These are phyloP conservation scores for Protomyces inouyei DNA, from an alignment of 1,139 yeast genomes.

Conservation along the genomic window DNA sequence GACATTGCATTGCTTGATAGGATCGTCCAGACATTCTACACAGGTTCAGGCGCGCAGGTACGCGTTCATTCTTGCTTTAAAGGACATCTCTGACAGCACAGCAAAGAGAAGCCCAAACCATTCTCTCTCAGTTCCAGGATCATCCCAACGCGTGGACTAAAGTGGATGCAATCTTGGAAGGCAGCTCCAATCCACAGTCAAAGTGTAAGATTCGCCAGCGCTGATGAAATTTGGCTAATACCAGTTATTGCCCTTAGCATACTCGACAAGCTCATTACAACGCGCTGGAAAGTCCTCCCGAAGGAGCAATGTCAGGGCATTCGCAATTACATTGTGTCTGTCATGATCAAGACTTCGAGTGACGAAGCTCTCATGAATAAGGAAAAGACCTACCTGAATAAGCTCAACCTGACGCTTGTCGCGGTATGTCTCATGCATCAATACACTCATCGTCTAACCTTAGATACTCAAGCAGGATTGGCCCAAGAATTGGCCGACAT, in stretches of 20 bases:
- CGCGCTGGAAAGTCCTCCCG: conserved; percentile 91
- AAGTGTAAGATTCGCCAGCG: conserved; percentile 47
- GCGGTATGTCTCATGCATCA: conserved; percentile 27
- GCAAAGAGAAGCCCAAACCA: conserved; percentile 75
- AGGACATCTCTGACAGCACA: conserved; percentile 24
- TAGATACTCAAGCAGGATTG: conserved; percentile 95
- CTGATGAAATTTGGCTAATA: conserved; percentile 1
- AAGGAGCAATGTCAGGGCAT: conserved; percentile 76
- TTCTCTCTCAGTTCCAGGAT: conserved; percentile 85
- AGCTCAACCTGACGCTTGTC: conserved; percentile 88
- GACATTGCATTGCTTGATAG: conserved; percentile 76
- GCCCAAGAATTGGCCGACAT: conserved; percentile 98
- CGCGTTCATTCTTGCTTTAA: not conserved
- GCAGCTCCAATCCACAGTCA: conserved; percentile 73
- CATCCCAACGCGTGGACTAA: conserved; percentile 95
- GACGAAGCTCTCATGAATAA: conserved; percentile 69
- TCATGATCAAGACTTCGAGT: conserved; percentile 89
- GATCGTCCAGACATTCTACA: conserved; percentile 81
- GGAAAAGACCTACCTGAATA: conserved; percentile 80
- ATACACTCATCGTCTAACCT: not conserved
- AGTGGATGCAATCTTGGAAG: conserved; percentile 82
- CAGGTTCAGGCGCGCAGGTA: conserved; percentile 54
- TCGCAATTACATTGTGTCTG: conserved; percentile 83
- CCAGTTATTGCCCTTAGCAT: conserved; percentile 71
- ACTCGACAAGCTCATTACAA: conserved; percentile 80